phyloP scores from a whole-genome alignment of 2,329 filamentous ascomycete species.

The Dryadomyces quercivorus region DNA sequence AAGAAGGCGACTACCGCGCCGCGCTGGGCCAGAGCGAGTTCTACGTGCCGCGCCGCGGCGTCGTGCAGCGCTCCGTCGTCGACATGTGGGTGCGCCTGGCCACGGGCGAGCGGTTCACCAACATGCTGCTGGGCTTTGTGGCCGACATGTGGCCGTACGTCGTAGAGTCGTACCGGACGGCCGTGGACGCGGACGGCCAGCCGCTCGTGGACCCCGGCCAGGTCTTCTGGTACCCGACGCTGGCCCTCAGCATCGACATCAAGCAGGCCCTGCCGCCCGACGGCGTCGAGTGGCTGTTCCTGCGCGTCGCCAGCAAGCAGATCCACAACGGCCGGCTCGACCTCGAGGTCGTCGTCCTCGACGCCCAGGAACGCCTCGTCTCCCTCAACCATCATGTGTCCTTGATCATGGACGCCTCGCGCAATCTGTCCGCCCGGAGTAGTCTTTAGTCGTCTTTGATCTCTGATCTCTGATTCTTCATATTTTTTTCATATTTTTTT shows the following conservation, averaged over 20 bases:
- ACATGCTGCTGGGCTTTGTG: conserved; percentile 51
- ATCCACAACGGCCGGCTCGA: conserved; percentile 64
- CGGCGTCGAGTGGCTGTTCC: conserved; percentile 62
- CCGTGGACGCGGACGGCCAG: background rate
- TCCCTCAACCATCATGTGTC: conserved; percentile 57
- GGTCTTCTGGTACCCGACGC: conserved; percentile 61
- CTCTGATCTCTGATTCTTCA: too few species aligned
- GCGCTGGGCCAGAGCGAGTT: conserved; percentile 19
- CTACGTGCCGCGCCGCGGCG: conserved; percentile 15
- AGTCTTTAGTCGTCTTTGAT: background rate
- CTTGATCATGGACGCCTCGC: conserved; percentile 48
- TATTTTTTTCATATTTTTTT: background rate
- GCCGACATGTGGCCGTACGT: conserved; percentile 58
- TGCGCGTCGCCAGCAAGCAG: conserved; percentile 51
- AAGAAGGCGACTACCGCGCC: conserved; percentile 10
- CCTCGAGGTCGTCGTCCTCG: conserved; percentile 56
- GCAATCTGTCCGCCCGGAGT: conserved; percentile 35
- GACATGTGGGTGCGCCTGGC: conserved; percentile 58
- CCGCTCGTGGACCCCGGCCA: background rate
- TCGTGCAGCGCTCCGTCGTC: conserved; percentile 20
- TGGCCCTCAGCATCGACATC: conserved; percentile 63
- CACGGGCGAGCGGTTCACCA: conserved; percentile 49
- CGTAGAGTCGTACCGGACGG: conserved; percentile 35
- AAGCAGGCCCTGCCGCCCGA: conserved; percentile 58
- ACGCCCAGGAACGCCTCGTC: conserved; percentile 51